These are phyloP conservation scores for Sanguinoderma infundibulare DNA, from an alignment of 1,284 basidiomycete species.

Conservation along the genomic window DNA sequence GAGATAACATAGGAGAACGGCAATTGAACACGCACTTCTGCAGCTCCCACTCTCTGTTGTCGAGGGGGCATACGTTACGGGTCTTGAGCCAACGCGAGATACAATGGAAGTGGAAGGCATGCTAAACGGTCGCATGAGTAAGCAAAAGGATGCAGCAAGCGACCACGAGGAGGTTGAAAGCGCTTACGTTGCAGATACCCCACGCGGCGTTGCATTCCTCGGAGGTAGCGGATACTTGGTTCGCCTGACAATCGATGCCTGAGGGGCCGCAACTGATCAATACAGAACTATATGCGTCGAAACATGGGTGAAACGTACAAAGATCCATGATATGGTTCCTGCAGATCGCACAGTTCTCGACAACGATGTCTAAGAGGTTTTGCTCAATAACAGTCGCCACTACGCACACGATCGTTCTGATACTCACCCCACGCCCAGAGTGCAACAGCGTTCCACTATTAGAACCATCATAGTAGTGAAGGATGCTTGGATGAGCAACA, in stretches of 20 bases:
- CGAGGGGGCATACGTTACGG: conserved; percentile 96
- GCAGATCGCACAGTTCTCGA: conserved; percentile 96
- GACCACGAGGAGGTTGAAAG: background rate
- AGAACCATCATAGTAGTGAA: conserved; percentile 1
- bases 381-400: conserved; percentile 14
- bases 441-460: conserved; percentile 95
- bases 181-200: conserved; percentile 96
- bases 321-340: conserved; percentile 99
- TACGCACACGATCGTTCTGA: background rate
- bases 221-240: conserved; percentile 94
- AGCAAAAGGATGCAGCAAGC: background rate
- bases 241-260: conserved; percentile 99
- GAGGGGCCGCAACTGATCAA: conserved; percentile 13
- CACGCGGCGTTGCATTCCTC: conserved; percentile 99
- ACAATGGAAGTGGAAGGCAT: conserved; percentile 99
- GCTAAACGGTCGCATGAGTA: conserved; percentile 52
- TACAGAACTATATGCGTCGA: background rate
- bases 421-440: conserved; percentile 94
- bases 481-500: conserved; percentile 6
- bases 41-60: conserved; percentile 95
- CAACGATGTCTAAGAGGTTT: conserved; percentile 80
- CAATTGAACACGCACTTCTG: conserved; percentile 74
- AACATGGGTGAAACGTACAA: conserved; percentile 59
- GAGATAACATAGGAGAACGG: background rate
- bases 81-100: conserved; percentile 99